Base-by-base conservation (phyloP, 2,329 filamentous ascomycete genomes). In the Gaeumannomyces tritici region DNA sequence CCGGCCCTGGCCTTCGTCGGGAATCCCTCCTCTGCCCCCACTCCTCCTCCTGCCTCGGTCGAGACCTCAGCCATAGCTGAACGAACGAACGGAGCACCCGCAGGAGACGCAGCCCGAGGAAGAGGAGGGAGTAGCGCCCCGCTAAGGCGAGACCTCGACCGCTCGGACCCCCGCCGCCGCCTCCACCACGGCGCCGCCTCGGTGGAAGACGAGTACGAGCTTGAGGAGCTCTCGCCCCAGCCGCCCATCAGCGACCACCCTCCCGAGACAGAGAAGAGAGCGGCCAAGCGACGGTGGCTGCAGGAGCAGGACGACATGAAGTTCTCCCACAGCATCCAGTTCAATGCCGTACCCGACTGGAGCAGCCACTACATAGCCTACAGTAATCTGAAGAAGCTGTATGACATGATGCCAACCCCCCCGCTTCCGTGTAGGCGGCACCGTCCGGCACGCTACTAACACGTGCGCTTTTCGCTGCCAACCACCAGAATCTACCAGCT, bases 291-390 rank as follows among this genome's bases (percentile, higher is more conserved):
- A 74, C 79, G 80, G 71, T 84, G 84, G 81, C 86, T 93, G 70
- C 84, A 90, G 69, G 80, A 87, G 69, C 84, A 81, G 67, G 87
- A 89, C 86, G 90, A 91, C 73, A 99, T 99, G 95, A 98, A 98
- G 88, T 99, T 99, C 82, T 98, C 93, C 24, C 95, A 99, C 75
- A 98, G 93, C 77, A 89, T 99, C 70, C 95, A 99, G 81, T 99
- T 99, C 79, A 99, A 99, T 80, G 93, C 95, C 66, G 95, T 99
- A 69, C 95, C 95, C n/a, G 95, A 99, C 77, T 99, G 95, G 95
- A 97, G 91, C 80, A 93, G 88, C 70, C 87, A 98, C 76, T 99
- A 99, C 76, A 96, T 99, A 72, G 90, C 93, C 64, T 99, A 99
- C 77, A 97, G 93, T 79, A 98, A 97, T 72, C 84, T 99, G 69